These are phyloP conservation scores for Calonectria crousiana DNA, from an alignment of 2,329 filamentous ascomycete genomes.

Conservation along the genomic window DNA sequence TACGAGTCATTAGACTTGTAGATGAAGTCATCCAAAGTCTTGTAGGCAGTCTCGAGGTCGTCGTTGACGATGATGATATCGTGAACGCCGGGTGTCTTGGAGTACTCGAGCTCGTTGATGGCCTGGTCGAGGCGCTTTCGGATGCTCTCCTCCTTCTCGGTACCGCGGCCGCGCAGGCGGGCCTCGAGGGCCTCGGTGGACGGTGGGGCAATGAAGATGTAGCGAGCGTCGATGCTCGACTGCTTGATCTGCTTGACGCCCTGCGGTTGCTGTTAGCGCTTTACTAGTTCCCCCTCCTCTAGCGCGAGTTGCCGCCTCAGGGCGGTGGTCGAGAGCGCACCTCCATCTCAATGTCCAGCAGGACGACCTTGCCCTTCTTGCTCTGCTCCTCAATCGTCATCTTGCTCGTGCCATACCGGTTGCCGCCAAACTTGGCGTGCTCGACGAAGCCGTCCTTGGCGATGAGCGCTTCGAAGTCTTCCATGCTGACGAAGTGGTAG, in stretches of 20 bases:
- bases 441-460: conserved; percentile 82
- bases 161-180: conserved; percentile 79
- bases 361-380: conserved; percentile 78
- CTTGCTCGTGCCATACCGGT: conserved; percentile 88
- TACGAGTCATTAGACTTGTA: conserved; percentile 43
- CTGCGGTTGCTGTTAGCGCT: conserved; percentile 80
- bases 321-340: conserved; percentile 51
- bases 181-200: conserved; percentile 80
- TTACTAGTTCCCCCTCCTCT: neutral
- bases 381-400: conserved; percentile 81
- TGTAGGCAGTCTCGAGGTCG: conserved; percentile 63
- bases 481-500: conserved; percentile 81
- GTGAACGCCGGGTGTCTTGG: conserved; percentile 69
- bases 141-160: conserved; percentile 81
- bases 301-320: neutral
- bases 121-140: conserved; percentile 78
- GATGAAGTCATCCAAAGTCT: conserved; percentile 64
- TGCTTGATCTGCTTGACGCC: conserved; percentile 94
- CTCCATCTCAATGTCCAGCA: conserved; percentile 98
- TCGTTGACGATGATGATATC: conserved; percentile 55
- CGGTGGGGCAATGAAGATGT: conserved; percentile 88
- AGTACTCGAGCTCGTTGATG: conserved; percentile 79
- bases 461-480: conserved; percentile 76
- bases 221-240: conserved; percentile 80
- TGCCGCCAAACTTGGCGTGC: conserved; percentile 85